Base-by-base conservation (phyloP, 1,284 basidiomycete genomes). In the Austroboletus rostrupii region DNA sequence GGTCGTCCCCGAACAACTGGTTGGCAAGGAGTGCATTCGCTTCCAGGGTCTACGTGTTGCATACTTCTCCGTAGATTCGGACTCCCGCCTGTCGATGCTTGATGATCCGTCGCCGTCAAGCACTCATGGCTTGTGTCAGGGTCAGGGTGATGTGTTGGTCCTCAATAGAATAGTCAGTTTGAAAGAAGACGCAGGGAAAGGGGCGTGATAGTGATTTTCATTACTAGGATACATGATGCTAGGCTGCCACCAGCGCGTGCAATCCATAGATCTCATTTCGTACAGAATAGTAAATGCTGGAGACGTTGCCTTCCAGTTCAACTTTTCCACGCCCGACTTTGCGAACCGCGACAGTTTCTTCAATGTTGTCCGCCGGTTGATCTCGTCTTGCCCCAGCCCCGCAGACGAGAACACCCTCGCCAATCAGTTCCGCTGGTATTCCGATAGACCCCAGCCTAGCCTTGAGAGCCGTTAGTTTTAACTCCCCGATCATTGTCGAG, bases 31-130 rank as follows among this genome's bases (percentile, higher is more conserved):
- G 70, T 90, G 87, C 66, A 83, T 99, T 45, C 80, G 97, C 42
- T 99, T 99, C 83, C 97, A 99, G 72, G 97, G 92, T 17, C 79
- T 99, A 70, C 84, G 97, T 17, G 86, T 97, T 43, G 97, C 90
- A 3, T 99, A 98, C 74, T 99, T 99, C 67, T 82, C 92, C 11
- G 75, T 98, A 31, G 97, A 99, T 69, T 87, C 85, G 65, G 92
- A 97, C 61, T 76, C 90, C 39, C 76, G 78, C 46, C 61, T 94
- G 35, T 78, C 74, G 17, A 81, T 75, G 53, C 67, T 93, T 35
- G 78, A 83, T 21, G 81, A 86, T 54, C 67, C 73, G 10, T 72
- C 70, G 6, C 9, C 23, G 23, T 26, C 23, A 4, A 68, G 62
- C n/a, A 60, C 64, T 32, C 71, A 75, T 14, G 75, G 71, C 16